Percentiles rank a stretch among this genome's conserved stretches.
These are phyloP conservation scores for Penicillium cosmopolitanum DNA, from an alignment of 495 filamentous ascomycete genomes.

Conservation along the genomic window DNA sequence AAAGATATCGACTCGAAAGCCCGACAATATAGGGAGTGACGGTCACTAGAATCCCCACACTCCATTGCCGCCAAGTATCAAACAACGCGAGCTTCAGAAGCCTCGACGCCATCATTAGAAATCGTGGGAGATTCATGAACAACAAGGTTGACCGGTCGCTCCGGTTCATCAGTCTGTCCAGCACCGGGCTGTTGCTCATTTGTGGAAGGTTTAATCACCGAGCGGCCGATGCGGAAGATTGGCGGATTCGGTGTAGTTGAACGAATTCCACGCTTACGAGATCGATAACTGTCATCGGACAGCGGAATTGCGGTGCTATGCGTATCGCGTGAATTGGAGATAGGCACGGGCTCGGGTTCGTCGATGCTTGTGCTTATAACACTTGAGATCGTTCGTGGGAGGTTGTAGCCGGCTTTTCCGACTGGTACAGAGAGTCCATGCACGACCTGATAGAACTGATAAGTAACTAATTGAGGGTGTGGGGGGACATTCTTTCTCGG, in stretches of 20 bases:
- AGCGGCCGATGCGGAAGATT: slow-evolving; percentile 56
- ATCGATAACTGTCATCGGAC: slow-evolving; percentile 22
- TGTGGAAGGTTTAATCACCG: slow-evolving; percentile 38
- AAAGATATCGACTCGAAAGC: not conserved
- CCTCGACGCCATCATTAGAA: not conserved
- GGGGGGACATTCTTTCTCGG: too few relatives aligned
- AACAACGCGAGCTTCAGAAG: not conserved
- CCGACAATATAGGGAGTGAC: too few relatives aligned
- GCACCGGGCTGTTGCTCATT: slow-evolving; percentile 27
- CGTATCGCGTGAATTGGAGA: slow-evolving; percentile 31
- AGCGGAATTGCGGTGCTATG: slow-evolving; percentile 44
- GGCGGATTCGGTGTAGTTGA: slow-evolving; percentile 40
- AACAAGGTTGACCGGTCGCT: slow-evolving; percentile 38
- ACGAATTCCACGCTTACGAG: slow-evolving; percentile 29
- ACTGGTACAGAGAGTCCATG: slow-evolving; percentile 86
- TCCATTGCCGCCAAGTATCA: not conserved
- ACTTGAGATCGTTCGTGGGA: slow-evolving; percentile 75
- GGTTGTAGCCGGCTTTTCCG: slow-evolving; percentile 78
- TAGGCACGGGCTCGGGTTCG: slow-evolving; percentile 37
- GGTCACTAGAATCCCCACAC: too few relatives aligned
- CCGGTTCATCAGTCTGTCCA: slow-evolving; percentile 37
- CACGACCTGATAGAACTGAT: slow-evolving; percentile 61
- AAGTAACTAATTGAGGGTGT: not conserved
- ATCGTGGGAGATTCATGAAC: slow-evolving; percentile 12
- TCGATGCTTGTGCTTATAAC: slow-evolving; percentile 48